Evolutionary conservation across 1,284 basidiomycete genomes (phyloP), one percentile per base, ranked within the genome.

Genomic region (Veloporphyrellus conicus): DNA sequence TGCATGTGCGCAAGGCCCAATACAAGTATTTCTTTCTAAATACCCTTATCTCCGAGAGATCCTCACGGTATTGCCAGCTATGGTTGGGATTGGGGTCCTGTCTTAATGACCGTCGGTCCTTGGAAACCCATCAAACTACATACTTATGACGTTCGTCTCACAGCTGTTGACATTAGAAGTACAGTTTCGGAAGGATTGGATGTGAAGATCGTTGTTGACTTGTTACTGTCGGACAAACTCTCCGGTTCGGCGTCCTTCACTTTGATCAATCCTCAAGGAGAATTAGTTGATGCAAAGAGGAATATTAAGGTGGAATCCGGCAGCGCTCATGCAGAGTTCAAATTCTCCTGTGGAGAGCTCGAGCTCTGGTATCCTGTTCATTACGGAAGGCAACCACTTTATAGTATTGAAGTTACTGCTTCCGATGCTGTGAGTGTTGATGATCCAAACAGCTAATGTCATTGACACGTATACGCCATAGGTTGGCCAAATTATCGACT

Each of bases 1-100:
- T 93, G 20, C 88, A 93, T 61, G 85, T 93, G 36, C 81, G 92
- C 43, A 93, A 93, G 68, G 90, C 91, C 2, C 87, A 90, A 62
- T 94, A 92, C 72, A 87, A 87, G 77, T 89, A 63, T 56, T 74
- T 61, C 34, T 42, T 40, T 41, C 31, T 22, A 28, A n/a, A 48
- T 36, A 16, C n/a, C 42, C 25, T 19, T 35, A 19, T 46, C 41
- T 36, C 23, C 2, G 18, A 22, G 12, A 27, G 33, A 12, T 23
- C n/a, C 47, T 52, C 35, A 64, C 37, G 14, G 15, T 16, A n/a
- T 32, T 20, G 11, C 22, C 49, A 88, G 85, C 63, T 89, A 87
- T 61, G 86, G 85, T 19, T 89, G 88, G 87, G 87, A 90, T 60
- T 89, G 90, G 91, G 91, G 87, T 39, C 87, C 88, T 34, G 68